phyloP scores from a whole-genome alignment of 169 alveolate species.

The Plasmodium falciparum region DNA sequence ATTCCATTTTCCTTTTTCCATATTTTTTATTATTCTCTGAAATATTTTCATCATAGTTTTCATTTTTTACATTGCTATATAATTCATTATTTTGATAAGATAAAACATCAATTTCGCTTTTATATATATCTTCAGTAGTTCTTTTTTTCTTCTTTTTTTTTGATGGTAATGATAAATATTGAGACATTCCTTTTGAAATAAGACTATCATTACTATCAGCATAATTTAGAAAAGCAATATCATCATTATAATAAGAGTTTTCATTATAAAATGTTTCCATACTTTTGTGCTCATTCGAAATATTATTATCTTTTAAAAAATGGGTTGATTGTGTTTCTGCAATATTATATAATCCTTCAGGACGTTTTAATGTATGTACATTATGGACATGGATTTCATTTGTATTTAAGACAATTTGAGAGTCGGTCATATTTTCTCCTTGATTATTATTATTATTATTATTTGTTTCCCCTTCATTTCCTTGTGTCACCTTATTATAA shows the following conservation, averaged over 20 bases:
- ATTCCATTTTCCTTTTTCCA: neutral
- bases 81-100: conserved; percentile 6
- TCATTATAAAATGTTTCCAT: too few relatives aligned
- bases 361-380: neutral
- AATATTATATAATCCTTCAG: too few relatives aligned
- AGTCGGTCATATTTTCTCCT: neutral
- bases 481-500: neutral
- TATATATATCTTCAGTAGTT: conserved; percentile 2
- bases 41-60: neutral
- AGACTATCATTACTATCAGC: neutral
- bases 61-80: neutral
- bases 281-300: too few relatives aligned
- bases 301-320: too few relatives aligned
- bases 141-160: neutral
- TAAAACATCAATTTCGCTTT: neutral
- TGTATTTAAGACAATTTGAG: neutral
- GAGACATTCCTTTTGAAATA: too few relatives aligned
- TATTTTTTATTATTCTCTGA: neutral
- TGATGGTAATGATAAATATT: neutral
- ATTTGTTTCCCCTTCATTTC: neutral
- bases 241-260: neutral
- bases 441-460: neutral
- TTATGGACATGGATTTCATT: neutral
- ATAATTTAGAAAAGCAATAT: neutral
- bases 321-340: too few relatives aligned